Base-by-base conservation (phyloP, 75 land plant genomes). In the Pinus albicaulis region DNA sequence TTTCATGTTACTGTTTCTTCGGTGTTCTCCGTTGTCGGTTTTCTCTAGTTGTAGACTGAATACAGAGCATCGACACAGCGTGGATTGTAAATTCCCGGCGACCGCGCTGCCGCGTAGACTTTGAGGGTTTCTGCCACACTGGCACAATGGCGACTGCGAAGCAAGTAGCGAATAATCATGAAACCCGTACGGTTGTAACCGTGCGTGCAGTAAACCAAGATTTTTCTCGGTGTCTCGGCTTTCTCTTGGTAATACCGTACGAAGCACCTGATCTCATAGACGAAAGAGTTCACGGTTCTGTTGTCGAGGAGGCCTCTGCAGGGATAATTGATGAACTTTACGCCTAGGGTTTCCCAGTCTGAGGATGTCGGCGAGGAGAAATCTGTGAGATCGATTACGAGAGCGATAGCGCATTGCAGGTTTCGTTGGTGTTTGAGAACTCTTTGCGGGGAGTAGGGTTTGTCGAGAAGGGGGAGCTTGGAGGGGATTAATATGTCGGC, bases 261-360 rank as follows among this genome's bases (percentile, higher is more conserved):
- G 57, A 80, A 83, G 14, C 77, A 74, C 69, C 38, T 68, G 17
- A 69, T 82, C 82, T 85, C 86, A 36, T 63, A 78, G 17, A 85
- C 86, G 55, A 85, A 85, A 4, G 60, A 73, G 17, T 85, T 85
- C 48, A 85, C 86, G 36, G 77, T 62, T 26, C 72, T 80, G 57
- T 71, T 72, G 57, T 81, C 86, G 63, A 84, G 86, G 70, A 85
- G 84, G 14, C 86, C 86, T 75, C 80, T 84, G 59, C 86, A 85
- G 31, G 84, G 73, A 34, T 80, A 71, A 82, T 84, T 74, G 55
- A 75, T 0, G 36, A 58, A 19, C 53, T 48, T 48, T 48, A 48
- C 53, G 53, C 53, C 53, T 2, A 48, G 53, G 53, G 53, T 11
- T 48, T 48, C 2, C 53, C 53, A 48, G 2, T 48, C 12, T 12